These are phyloP conservation scores for Ambrosia trifida DNA, from an alignment of 129 eudicot genomes.

Conservation along the genomic window DNA sequence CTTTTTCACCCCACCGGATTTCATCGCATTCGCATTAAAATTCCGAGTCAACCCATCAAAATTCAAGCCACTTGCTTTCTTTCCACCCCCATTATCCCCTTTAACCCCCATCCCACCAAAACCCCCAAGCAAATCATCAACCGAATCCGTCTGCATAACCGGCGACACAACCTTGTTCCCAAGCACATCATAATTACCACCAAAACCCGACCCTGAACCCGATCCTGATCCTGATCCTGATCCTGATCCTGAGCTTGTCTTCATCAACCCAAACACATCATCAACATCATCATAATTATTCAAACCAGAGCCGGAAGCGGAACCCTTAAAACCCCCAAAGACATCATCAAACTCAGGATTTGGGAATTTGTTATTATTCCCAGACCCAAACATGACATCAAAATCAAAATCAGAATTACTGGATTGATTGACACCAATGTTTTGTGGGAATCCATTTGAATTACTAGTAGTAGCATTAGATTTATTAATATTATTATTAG, in stretches of 20 bases:
- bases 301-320: not conserved
- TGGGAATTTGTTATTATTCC: slow-evolving; percentile 27
- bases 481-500: slow-evolving; percentile 15
- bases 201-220: slow-evolving; percentile 20
- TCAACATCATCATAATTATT: slow-evolving; percentile 34
- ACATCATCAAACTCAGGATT: slow-evolving; percentile 42
- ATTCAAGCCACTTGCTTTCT: slow-evolving; percentile 15
- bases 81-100: slow-evolving; percentile 16
- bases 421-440: slow-evolving; percentile 27
- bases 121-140: slow-evolving; percentile 61
- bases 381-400: slow-evolving; percentile 53
- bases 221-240: too few relatives aligned
- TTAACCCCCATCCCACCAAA: slow-evolving; percentile 47
- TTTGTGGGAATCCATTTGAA: slow-evolving; percentile 29
- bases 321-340: slow-evolving; percentile 45
- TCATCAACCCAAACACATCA: slow-evolving; percentile 55
- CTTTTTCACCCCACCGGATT: too few relatives aligned
- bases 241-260: not conserved
- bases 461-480: slow-evolving; percentile 14
- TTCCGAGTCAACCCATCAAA: too few relatives aligned
- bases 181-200: slow-evolving; percentile 42
- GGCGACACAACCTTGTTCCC: slow-evolving; percentile 19
- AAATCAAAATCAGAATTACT: slow-evolving; percentile 45
- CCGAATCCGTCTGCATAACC: slow-evolving; percentile 24
- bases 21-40: too few relatives aligned